phyloP scores from a whole-genome alignment of 768 basidiomycete species.

The Amanita fuliginea region DNA sequence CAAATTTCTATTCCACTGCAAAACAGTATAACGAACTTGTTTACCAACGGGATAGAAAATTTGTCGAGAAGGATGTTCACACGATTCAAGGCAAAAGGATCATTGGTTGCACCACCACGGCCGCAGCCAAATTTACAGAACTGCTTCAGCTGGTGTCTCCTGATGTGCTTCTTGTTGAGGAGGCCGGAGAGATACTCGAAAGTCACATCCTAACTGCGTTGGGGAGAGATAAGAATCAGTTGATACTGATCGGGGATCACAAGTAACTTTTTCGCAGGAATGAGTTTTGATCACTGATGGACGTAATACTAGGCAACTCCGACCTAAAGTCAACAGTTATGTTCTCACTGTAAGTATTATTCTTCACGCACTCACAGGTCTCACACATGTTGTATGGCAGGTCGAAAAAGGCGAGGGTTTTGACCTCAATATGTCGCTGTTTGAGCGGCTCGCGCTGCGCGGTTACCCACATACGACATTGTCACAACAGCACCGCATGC shows the following conservation, averaged over 20 bases:
- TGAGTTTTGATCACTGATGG: background rate
- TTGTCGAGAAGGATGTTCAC: slow-evolving; percentile 18
- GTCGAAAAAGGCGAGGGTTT: slow-evolving; percentile 54
- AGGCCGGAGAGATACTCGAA: slow-evolving; percentile 65
- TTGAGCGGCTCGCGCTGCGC: slow-evolving; percentile 54
- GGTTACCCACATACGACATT: slow-evolving; percentile 54
- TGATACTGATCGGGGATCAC: slow-evolving; percentile 66
- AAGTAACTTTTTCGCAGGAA: slow-evolving; percentile 37
- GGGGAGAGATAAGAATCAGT: slow-evolving; percentile 29
- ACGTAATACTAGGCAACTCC: slow-evolving; percentile 40
- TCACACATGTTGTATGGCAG: background rate
- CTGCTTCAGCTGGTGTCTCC: slow-evolving; percentile 36
- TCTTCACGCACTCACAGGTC: no score
- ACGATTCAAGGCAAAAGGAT: slow-evolving; percentile 37
- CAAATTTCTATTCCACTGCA: slow-evolving; percentile 21
- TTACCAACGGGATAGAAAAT: slow-evolving; percentile 23
- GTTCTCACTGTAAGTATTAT: slow-evolving; percentile 31
- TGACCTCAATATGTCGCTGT: slow-evolving; percentile 56
- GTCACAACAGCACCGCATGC: slow-evolving; percentile 56
- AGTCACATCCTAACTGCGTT: slow-evolving; percentile 55
- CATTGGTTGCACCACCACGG: slow-evolving; percentile 62
- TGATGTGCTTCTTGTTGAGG: slow-evolving; percentile 53
- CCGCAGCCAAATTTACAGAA: slow-evolving; percentile 47
- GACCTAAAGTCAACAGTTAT: slow-evolving; percentile 64
- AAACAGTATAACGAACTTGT: slow-evolving; percentile 30